Evolutionary conservation across 805 yeast genomes (phyloP).

Genomic region (Candida insectorum): DNA sequence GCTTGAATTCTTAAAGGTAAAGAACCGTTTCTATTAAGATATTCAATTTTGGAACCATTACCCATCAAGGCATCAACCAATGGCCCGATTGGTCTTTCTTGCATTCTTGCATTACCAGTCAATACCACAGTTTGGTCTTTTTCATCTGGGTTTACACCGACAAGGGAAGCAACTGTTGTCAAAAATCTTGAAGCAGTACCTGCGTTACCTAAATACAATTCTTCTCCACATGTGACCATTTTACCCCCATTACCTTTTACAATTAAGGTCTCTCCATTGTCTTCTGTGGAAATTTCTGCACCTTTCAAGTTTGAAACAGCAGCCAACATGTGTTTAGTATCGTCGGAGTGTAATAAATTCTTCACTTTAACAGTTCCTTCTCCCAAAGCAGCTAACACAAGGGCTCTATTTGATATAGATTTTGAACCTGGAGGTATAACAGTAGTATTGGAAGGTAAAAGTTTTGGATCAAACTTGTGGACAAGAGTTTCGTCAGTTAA

Average conservation of each 20-base stretch:
- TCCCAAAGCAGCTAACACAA: constrained; percentile 89
- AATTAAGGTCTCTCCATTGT: constrained; percentile 85
- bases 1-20: constrained; percentile 75
- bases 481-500: constrained; percentile 80
- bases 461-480: constrained; percentile 44
- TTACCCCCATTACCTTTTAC: constrained; percentile 84
- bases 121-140: constrained; percentile 49
- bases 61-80: constrained; percentile 83
- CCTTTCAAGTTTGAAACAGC: constrained; percentile 81
- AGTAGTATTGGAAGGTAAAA: constrained; percentile 42
- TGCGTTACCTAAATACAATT: constrained; percentile 90
- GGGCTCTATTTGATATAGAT: constrained; percentile 93
- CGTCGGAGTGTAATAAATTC: constrained; percentile 92
- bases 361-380: constrained; percentile 77
- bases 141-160: constrained; percentile 37
- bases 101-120: constrained; percentile 97
- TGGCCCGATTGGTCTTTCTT: constrained; percentile 95
- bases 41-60: constrained; percentile 76
- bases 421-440: constrained; percentile 92
- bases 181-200: constrained; percentile 97
- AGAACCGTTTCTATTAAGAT: constrained; percentile 73
- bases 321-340: constrained; percentile 88
- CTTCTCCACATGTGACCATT: constrained; percentile 57
- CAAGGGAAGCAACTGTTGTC: constrained; percentile 89
- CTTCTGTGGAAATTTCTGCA: constrained; percentile 78